Conservation (phyloP, 2,329 filamentous ascomycete species). For the Nigrospora osmanthi region DNA sequence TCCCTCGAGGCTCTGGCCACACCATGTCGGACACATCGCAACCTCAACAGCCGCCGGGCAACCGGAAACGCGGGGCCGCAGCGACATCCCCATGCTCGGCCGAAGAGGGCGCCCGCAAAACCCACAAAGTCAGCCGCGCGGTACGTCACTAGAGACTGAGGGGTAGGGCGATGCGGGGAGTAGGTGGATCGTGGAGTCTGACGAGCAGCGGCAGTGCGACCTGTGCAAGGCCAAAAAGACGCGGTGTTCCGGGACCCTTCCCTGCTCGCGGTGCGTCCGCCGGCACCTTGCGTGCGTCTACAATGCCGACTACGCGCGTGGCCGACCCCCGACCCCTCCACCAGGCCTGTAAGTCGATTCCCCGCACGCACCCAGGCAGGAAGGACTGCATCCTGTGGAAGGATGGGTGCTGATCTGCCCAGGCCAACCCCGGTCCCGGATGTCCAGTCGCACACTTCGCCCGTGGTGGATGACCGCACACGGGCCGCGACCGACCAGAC, state of each 20-base stretch:
- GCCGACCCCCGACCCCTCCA: slow-evolving; percentile 27
- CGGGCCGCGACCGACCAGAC: no score
- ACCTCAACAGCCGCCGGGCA: neutral
- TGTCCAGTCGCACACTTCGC: no score
- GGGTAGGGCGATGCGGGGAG: no score
- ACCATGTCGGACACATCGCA: neutral
- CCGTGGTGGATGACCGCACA: no score
- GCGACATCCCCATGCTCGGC: neutral
- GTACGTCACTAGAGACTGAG: neutral
- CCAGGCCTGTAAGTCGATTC: slow-evolving; percentile 3
- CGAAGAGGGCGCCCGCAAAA: neutral
- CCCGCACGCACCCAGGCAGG: neutral
- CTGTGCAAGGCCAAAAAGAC: slow-evolving; percentile 28
- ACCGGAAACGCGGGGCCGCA: neutral
- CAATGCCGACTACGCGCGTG: slow-evolving; percentile 25
- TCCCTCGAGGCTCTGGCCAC: neutral
- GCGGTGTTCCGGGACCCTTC: slow-evolving; percentile 27
- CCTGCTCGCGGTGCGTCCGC: slow-evolving; percentile 22
- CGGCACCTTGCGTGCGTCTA: slow-evolving; percentile 23
- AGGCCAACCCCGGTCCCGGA: no score
- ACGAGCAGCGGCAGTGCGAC: slow-evolving; percentile 16
- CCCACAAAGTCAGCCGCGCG: neutral
- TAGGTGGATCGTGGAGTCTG: neutral
- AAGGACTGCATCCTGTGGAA: no score
- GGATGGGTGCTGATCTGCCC: no score